Conservation (phyloP, 2,329 filamentous ascomycete species). For the Colletotrichum eleusines region DNA sequence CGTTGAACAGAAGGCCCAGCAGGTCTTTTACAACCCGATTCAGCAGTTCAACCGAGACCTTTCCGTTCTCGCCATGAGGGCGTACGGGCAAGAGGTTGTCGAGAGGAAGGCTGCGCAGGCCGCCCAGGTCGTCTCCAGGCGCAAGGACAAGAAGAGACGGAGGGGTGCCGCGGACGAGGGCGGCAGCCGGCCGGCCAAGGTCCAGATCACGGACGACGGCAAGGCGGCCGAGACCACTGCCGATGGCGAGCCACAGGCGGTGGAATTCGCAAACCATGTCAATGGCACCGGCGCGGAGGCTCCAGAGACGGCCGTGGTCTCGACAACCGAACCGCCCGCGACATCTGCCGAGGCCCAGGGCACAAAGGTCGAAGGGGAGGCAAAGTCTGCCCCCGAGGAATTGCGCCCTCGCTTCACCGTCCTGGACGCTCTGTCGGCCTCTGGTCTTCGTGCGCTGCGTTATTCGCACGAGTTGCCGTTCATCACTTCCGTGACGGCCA, state of each 20-base stretch:
- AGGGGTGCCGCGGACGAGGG: slow-evolving; percentile 62
- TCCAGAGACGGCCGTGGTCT: slow-evolving; percentile 26
- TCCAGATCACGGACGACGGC: slow-evolving; percentile 45
- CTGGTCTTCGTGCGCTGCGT: slow-evolving; percentile 88
- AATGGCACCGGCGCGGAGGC: slow-evolving; percentile 40
- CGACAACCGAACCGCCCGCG: slow-evolving; percentile 32
- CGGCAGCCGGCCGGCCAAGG: slow-evolving; percentile 51
- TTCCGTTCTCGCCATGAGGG: slow-evolving; percentile 91
- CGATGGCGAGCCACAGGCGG: slow-evolving; percentile 3
- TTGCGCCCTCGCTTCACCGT: slow-evolving; percentile 74
- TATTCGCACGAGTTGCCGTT: slow-evolving; percentile 94
- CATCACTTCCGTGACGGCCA: slow-evolving; percentile 84
- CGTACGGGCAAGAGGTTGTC: slow-evolving; percentile 79
- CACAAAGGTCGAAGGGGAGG: slow-evolving; percentile 28
- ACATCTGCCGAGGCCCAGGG: slow-evolving; percentile 30
- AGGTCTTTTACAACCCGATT: slow-evolving; percentile 99
- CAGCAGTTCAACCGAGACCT: slow-evolving; percentile 99
- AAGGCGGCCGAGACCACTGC: slow-evolving; percentile 40
- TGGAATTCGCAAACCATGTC: not conserved
- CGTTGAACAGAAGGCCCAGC: slow-evolving; percentile 61
- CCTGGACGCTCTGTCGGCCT: slow-evolving; percentile 93
- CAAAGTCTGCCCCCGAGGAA: slow-evolving; percentile 17
- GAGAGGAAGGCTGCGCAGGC: slow-evolving; percentile 58
- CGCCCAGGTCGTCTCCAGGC: slow-evolving; percentile 50
- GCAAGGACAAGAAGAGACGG: slow-evolving; percentile 54